These are phyloP conservation scores for Glycyrrhiza uralensis DNA, from an alignment of 306 rosid species.

Conservation along the genomic window DNA sequence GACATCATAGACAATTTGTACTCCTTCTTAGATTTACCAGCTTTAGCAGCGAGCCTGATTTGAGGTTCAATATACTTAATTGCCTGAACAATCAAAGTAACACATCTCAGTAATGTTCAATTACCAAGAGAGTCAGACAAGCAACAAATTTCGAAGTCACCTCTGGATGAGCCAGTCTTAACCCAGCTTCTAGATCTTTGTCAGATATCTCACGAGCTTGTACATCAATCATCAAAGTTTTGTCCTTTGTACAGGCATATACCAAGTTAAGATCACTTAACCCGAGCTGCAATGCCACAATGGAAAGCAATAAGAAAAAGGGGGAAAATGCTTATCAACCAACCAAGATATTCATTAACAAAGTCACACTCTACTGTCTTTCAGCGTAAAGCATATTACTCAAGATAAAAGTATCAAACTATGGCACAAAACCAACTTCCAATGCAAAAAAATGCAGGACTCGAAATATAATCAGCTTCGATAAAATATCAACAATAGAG, in stretches of 20 bases:
- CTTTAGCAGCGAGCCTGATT: slow-evolving; percentile 84
- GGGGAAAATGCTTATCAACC: slow-evolving; percentile 11
- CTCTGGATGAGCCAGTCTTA: slow-evolving; percentile 92
- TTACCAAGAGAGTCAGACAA: background rate
- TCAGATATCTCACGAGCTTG: slow-evolving; percentile 95
- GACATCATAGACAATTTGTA: slow-evolving; percentile 85
- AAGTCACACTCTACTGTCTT: background rate
- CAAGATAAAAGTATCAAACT: slow-evolving; percentile 3
- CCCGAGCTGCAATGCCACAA: slow-evolving; percentile 62
- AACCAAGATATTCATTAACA: background rate
- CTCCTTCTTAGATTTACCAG: slow-evolving; percentile 79
- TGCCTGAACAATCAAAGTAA: slow-evolving; percentile 53
- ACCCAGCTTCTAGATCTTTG: slow-evolving; percentile 82
- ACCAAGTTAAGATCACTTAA: slow-evolving; percentile 91
- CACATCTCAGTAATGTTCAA: slow-evolving; percentile 32
- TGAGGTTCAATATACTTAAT: slow-evolving; percentile 93
- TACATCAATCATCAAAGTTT: slow-evolving; percentile 95
- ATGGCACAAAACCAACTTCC: background rate
- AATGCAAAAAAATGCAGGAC: background rate
- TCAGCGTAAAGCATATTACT: background rate
- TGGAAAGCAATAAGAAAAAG: slow-evolving; percentile 19
- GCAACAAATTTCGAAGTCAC: slow-evolving; percentile 43
- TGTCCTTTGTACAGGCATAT: slow-evolving; percentile 93
- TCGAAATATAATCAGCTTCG: background rate
- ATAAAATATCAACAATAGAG: background rate